These are phyloP conservation scores for Diaporthe citri DNA, from an alignment of 2,329 filamentous ascomycete species.

Conservation along the genomic window DNA sequence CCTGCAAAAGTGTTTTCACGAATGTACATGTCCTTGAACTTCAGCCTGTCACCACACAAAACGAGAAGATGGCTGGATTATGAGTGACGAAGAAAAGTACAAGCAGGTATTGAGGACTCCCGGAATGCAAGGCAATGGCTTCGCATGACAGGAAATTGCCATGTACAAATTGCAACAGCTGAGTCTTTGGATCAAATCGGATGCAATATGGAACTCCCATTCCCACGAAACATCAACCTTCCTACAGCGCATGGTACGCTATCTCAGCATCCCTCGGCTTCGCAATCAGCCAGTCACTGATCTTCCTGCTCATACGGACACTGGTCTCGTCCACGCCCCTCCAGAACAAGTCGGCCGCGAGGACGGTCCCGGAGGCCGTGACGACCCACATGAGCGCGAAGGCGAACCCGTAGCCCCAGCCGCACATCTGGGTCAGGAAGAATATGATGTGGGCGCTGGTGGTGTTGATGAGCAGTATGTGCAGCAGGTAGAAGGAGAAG, in stretches of 20 bases:
- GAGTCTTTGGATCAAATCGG: background rate
- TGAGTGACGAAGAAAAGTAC: background rate
- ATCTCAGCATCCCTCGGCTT: constrained; percentile 3
- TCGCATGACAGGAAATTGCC: background rate
- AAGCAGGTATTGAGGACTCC: background rate
- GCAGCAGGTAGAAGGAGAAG: constrained; percentile 51
- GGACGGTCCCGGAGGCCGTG: background rate
- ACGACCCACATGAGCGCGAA: background rate
- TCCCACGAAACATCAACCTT: too few relatives aligned
- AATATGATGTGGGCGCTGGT: background rate
- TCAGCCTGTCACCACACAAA: background rate
- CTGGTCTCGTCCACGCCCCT: constrained; percentile 1
- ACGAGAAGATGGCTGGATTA: background rate
- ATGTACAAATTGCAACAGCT: background rate
- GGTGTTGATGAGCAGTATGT: constrained; percentile 39
- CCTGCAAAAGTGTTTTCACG: background rate
- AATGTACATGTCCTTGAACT: background rate
- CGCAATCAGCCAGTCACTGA: constrained; percentile 3
- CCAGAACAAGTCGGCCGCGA: constrained; percentile 13
- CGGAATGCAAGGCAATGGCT: background rate
- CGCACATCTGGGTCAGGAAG: background rate
- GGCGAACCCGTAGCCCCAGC: background rate
- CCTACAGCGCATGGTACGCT: background rate
- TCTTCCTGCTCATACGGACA: background rate
- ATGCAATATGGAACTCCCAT: background rate